These are phyloP conservation scores for Entomortierella chlamydospora DNA, from an alignment of 192 early-diverging fungal genomes.

Conservation along the genomic window DNA sequence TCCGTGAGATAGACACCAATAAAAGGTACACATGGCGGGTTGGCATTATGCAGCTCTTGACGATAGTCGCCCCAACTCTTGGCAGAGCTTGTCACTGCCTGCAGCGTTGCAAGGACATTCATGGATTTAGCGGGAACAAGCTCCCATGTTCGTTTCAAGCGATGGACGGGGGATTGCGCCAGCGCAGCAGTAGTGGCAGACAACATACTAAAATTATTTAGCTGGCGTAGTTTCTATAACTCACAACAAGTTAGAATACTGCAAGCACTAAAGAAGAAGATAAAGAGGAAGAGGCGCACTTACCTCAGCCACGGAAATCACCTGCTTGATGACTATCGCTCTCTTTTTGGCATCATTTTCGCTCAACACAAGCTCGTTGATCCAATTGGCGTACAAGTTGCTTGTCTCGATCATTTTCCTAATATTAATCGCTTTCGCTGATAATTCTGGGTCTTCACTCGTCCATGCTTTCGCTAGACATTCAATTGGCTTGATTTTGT, in stretches of 20 bases:
- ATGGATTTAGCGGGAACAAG: conserved; percentile 67
- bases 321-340: conserved; percentile 79
- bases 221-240: conserved; percentile 50
- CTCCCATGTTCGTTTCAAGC: conserved; percentile 95
- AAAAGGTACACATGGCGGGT: conserved; percentile 91
- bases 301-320: conserved; percentile 83
- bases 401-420: conserved; percentile 88
- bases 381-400: conserved; percentile 85
- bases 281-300: background rate
- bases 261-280: background rate
- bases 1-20: conserved; percentile 87
- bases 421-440: conserved; percentile 83
- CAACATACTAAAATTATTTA: conserved; percentile 97
- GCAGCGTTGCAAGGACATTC: conserved; percentile 69
- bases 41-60: conserved; percentile 82
- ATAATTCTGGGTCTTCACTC: conserved; percentile 61
- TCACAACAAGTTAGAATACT: background rate
- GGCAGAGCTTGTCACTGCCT: conserved; percentile 80
- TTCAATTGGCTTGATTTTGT: conserved; percentile 87
- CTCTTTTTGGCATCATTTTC: conserved; percentile 88
- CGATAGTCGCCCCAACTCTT: conserved; percentile 89
- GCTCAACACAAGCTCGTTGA: conserved; percentile 82
- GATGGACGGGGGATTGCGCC: conserved; percentile 87
- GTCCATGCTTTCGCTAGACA: conserved; percentile 94
- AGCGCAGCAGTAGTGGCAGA: conserved; percentile 94